These are phyloP conservation scores for Mytilinidion resinicola DNA, from an alignment of 495 filamentous ascomycete species.

Conservation along the genomic window DNA sequence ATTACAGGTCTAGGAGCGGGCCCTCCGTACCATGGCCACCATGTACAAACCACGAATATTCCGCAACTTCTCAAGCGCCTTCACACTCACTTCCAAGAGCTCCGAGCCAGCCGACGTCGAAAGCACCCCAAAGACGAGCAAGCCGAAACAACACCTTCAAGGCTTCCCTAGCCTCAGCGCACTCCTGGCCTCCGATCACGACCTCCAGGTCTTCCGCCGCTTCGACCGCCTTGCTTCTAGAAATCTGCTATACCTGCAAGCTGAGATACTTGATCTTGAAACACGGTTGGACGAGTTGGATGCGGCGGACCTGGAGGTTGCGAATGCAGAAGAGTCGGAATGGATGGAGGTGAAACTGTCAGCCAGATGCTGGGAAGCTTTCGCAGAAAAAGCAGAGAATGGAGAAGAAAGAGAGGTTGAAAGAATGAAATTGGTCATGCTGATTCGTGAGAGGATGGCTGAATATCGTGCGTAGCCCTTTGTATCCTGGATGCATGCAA, in stretches of 20 bases:
- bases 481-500: neutral
- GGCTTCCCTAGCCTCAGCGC: slow-evolving; percentile 15
- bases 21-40: neutral
- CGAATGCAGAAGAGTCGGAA: slow-evolving; percentile 7
- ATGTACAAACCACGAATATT: neutral
- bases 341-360: slow-evolving; percentile 11
- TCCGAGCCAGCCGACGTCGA: neutral
- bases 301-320: slow-evolving; percentile 13
- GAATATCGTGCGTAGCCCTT: slow-evolving; percentile 10
- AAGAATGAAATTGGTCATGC: slow-evolving; percentile 8
- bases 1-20: too few relatives aligned
- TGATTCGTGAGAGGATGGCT: slow-evolving; percentile 11
- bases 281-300: slow-evolving; percentile 10
- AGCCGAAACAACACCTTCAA: slow-evolving; percentile 10
- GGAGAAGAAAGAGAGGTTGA: slow-evolving; percentile 6
- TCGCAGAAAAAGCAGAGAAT: slow-evolving; percentile 9
- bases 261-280: slow-evolving; percentile 20
- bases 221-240: slow-evolving; percentile 16
- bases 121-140: neutral
- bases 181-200: slow-evolving; percentile 9
- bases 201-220: slow-evolving; percentile 18
- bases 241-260: slow-evolving; percentile 24
- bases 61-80: neutral
- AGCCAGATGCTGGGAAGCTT: slow-evolving; percentile 14
- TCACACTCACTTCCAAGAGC: neutral